Evolutionary conservation across 108 stramenopile species (phyloP).

Genomic region (Skeletonema costatum): DNA sequence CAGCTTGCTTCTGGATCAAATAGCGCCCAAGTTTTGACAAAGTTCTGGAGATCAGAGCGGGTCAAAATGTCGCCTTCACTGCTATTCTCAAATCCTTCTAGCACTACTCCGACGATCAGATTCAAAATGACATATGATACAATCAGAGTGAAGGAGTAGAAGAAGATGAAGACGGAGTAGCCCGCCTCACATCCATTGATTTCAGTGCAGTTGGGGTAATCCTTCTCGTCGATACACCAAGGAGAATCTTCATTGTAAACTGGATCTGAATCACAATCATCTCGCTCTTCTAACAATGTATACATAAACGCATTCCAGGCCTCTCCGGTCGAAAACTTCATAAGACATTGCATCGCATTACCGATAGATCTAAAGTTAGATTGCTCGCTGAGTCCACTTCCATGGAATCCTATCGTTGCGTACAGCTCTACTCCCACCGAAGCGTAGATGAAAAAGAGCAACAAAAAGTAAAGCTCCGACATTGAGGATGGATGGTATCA

Average conservation of each 20-base stretch:
- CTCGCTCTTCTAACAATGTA: constrained; percentile 27
- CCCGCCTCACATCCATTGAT: constrained; percentile 47
- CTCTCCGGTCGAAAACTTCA: constrained; percentile 82
- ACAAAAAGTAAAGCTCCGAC: constrained; percentile 55
- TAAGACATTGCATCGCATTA: constrained; percentile 56
- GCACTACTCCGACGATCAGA: constrained; percentile 61
- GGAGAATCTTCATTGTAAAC: constrained; percentile 33
- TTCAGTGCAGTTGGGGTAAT: constrained; percentile 40
- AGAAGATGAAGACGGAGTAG: constrained; percentile 36
- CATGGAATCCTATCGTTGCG: constrained; percentile 24
- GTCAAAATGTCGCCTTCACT: constrained; percentile 47
- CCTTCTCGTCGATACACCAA: constrained; percentile 45
- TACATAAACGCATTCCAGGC: constrained; percentile 73
- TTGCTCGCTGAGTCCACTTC: constrained; percentile 35
- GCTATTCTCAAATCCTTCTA: constrained; percentile 55
- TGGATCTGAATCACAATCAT: constrained; percentile 36
- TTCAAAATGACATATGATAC: constrained; percentile 61
- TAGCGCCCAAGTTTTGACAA: constrained; percentile 31
- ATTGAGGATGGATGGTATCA: constrained; percentile 64
- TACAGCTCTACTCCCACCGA: constrained; percentile 59
- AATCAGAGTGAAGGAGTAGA: constrained; percentile 54
- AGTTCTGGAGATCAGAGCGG: constrained; percentile 35
- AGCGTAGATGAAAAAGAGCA: constrained; percentile 76
- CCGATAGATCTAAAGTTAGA: constrained; percentile 71
- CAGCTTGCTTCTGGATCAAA: constrained; percentile 39